Conservation (phyloP, 805 yeast species). For the Starmerella apicola region DNA sequence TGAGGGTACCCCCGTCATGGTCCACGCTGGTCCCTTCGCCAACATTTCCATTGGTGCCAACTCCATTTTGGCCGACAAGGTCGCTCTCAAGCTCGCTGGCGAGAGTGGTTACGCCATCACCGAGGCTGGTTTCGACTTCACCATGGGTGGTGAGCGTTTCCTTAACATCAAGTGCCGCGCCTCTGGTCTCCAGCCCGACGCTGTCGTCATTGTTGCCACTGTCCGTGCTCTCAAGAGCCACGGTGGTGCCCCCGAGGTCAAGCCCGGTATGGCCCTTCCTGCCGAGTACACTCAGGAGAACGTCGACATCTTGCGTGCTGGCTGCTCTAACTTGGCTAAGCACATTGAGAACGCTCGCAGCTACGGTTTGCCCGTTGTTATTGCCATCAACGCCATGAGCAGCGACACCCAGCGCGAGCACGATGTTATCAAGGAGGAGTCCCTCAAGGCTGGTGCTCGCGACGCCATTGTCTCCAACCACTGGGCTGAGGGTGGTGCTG, state of each 20-base stretch:
- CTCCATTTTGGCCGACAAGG: constrained; percentile 83
- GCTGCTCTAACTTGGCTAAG: constrained; percentile 80
- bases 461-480: constrained; percentile 86
- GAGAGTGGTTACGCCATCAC: constrained; percentile 76
- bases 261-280: constrained; percentile 84
- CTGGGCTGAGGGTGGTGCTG: constrained; percentile 92
- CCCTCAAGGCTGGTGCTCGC: constrained; percentile 78
- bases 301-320: constrained; percentile 60
- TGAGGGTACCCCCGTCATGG: constrained; percentile 95
- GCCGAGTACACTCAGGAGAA: constrained; percentile 72
- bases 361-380: constrained; percentile 86
- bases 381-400: constrained; percentile 81
- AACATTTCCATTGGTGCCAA: constrained; percentile 95
- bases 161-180: constrained; percentile 91
- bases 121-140: constrained; percentile 96
- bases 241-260: constrained; percentile 95
- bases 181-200: constrained; percentile 81
- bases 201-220: constrained; percentile 88
- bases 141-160: constrained; percentile 98
- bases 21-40: constrained; percentile 98
- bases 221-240: constrained; percentile 91
- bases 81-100: constrained; percentile 85
- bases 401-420: constrained; percentile 74
- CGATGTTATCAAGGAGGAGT: constrained; percentile 62
- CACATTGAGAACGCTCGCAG: constrained; percentile 77